Percentiles rank a stretch among this genome's conserved stretches.
These are phyloP conservation scores for Colletotrichum noveboracense DNA, from an alignment of 2,329 filamentous ascomycete species.

Conservation along the genomic window DNA sequence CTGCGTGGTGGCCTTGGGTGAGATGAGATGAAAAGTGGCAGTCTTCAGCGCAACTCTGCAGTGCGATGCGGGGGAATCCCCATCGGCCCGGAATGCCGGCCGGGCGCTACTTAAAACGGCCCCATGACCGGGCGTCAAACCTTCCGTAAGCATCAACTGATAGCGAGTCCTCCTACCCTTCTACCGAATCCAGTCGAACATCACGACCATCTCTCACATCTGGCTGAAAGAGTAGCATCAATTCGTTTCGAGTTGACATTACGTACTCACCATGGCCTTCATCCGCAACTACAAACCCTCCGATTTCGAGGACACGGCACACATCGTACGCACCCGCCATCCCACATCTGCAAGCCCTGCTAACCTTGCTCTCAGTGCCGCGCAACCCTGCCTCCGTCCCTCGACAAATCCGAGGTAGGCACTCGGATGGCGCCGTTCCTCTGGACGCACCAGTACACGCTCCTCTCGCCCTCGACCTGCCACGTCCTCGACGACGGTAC, in stretches of 20 bases:
- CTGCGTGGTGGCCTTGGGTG: neutral
- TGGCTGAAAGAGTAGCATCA: neutral
- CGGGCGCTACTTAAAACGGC: neutral
- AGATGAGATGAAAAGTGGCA: neutral
- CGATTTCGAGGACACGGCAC: slow-evolving; percentile 45
- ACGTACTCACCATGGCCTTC: slow-evolving; percentile 42
- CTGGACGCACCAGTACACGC: slow-evolving; percentile 57
- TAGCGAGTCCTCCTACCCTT: neutral
- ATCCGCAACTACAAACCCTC: slow-evolving; percentile 44
- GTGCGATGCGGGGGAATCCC: neutral
- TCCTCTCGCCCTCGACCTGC: slow-evolving; percentile 48
- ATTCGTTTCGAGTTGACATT: too few species aligned
- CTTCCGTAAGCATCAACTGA: neutral
- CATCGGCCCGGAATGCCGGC: slow-evolving; percentile 12
- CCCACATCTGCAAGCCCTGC: neutral
- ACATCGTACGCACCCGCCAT: slow-evolving; percentile 40
- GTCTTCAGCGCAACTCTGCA: neutral
- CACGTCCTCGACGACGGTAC: slow-evolving; percentile 54
- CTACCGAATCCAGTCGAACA: neutral
- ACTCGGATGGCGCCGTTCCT: slow-evolving; percentile 49
- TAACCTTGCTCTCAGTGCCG: slow-evolving; percentile 43
- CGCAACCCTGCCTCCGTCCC: slow-evolving; percentile 49
- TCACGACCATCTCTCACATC: neutral
- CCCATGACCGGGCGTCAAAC: neutral
- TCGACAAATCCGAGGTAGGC: slow-evolving; percentile 38